Percentiles rank a stretch among this genome's conserved stretches.
phyloP scores from a whole-genome alignment of 2,329 filamentous ascomycete genomes.

The Aspergillus fumigatus region DNA sequence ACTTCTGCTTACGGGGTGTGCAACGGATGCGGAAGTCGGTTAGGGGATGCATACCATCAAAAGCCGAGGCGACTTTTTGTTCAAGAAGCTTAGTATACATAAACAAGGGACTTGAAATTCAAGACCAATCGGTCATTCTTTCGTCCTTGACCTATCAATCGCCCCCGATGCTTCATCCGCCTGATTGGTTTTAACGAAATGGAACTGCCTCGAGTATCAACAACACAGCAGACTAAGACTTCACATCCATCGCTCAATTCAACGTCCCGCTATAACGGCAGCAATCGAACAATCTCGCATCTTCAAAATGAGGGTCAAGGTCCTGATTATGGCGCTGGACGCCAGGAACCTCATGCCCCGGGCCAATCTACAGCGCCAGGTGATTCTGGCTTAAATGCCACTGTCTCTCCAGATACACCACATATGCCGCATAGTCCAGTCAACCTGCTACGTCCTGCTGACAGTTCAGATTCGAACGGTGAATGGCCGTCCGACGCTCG shows the following conservation, averaged over 20 bases:
- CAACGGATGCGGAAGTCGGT: constrained; percentile 12
- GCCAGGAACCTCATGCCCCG: constrained; percentile 2
- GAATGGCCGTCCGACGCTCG: background rate
- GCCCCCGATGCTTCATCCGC: constrained; percentile 10
- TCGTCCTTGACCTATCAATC: background rate
- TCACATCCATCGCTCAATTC: background rate
- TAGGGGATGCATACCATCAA: constrained; percentile 5
- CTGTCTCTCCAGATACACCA: constrained; percentile 2
- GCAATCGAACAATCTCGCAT: background rate
- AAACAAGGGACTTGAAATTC: background rate
- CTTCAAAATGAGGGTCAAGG: constrained; percentile 1
- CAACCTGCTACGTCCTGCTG: constrained; percentile 1
- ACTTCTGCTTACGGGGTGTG: constrained; percentile 1
- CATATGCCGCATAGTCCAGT: constrained; percentile 2
- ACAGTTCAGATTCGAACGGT: background rate
- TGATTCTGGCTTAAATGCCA: background rate
- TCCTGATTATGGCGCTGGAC: constrained; percentile 5
- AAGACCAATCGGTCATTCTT: background rate
- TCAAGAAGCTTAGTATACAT: background rate
- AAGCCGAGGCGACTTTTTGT: background rate
- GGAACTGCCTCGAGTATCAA: background rate
- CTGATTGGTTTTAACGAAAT: constrained; percentile 3
- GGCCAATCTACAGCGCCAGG: constrained; percentile 1
- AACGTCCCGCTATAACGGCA: background rate
- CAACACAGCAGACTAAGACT: background rate